Evolutionary conservation across 2,329 filamentous ascomycete species (phyloP), one percentile per base, ranked within the genome.

Genomic region (Clarireedia sp.): DNA sequence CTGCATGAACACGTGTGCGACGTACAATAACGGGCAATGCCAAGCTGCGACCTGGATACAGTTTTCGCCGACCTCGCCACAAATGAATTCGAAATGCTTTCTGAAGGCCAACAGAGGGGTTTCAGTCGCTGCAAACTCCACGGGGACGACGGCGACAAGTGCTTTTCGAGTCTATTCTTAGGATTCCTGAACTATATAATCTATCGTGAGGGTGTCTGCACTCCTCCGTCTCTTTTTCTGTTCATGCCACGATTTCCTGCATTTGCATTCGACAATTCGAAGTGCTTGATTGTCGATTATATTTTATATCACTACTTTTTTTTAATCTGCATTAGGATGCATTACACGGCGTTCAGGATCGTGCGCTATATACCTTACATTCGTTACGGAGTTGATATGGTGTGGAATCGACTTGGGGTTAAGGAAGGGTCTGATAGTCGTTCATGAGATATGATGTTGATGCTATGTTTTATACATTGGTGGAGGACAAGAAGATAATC

Each of bases 41-140:
- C 50, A 61, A 10, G 62, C 59, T 14, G 61, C 60, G 2, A 59
- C 57, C 12, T 64, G 61, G 62, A 56, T 62, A 21, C 59, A 62
- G n/a, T 63, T 63, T 37, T 61, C 59, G 3, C 47, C 57, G 1
- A 45, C 41, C 1, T 44, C 36, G 5, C 61, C 62, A 5, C 23
- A 37, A 19, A 55, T 55, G 16, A 64, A 64, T 37, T 61, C 55
- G 12, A 49, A 56, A 8, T 64, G 62, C 41, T 64, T 57, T 46
- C 56, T 64, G 23, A 64, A 64, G 43, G 60, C 50, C n/a, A 51
- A 41, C 14, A 44, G 46, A 4, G 59, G 57, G 16, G 48, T 55
- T 29, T n/a, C 33, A 16, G 53, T 51, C 3, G 37, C 40, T 23
- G 6, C 38, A 40, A 55, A 55, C 7, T 51, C 24, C 14, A 44